Base-by-base conservation (phyloP, 768 basidiomycete genomes). In the Galerina marginata region DNA sequence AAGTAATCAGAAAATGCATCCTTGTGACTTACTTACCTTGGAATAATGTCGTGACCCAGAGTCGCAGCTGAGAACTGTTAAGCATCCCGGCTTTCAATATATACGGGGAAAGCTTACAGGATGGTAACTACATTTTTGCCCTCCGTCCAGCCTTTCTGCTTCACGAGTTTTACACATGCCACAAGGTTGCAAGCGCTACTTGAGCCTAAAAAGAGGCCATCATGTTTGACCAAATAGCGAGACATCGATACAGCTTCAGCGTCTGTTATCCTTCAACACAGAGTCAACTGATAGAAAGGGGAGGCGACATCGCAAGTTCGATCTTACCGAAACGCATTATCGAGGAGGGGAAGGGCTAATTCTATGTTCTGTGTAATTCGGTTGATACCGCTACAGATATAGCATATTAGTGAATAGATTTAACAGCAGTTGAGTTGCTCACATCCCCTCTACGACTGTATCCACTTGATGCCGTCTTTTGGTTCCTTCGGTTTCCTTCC, bases 211-310 rank as follows among this genome's bases (percentile, higher is more conserved):
- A 96, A 99, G 26, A 99, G 79, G 0, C 97, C 97, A 65, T 99
- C 96, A 56, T 92, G 80, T 51, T 89, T 79, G 4, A 97, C 94
- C 16, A 99, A 84, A 71, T 95, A 95, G 9, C 96, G 88, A 1
- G 95, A 91, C 96, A 99, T 99, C 7, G 91, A 87, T 48, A 99
- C 93, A 0, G 96, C 96, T 75, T 99, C 96, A 2, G 84, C 88
- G 65, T 99, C 97, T 2, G 92, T 90, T 71, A 98, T 87, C 59
- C 96, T 96, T 70, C n/a, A 7, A 36, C 38, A 37, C 54, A 48
- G 52, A 11, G 39, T 40, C 36, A 56, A 50, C 26, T 52, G 2
- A 39, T 15, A 15, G 10, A 15, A 3, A 23, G 26, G 15, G 49
- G 37, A 16, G 10, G 49, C 47, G 33, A 39, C 5, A 33, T 33